Evolutionary conservation across 495 filamentous ascomycete species (phyloP).

Genomic region (Parathielavia hyrcaniae): DNA sequence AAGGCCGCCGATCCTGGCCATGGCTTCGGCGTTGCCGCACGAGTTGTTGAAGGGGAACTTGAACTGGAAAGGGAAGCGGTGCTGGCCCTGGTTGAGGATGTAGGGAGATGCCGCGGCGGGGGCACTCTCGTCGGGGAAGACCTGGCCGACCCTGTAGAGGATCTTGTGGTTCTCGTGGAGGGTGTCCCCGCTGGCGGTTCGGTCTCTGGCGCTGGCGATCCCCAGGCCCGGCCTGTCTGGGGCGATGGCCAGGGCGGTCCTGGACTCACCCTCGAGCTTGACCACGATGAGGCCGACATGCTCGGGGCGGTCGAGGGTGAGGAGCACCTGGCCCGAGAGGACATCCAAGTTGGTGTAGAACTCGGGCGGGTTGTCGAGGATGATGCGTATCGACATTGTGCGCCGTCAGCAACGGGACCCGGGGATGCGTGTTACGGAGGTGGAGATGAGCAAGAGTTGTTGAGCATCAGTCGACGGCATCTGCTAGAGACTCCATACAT

Average conservation of each 20-base stretch:
- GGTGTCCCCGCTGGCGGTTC: constrained; percentile 32
- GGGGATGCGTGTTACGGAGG: no score
- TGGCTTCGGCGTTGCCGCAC: constrained; percentile 53
- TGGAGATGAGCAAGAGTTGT: no score
- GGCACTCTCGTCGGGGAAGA: constrained; percentile 59
- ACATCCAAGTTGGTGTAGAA: constrained; percentile 89
- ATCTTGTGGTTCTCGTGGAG: constrained; percentile 53
- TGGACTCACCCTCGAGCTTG: constrained; percentile 88
- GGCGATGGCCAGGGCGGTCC: constrained; percentile 48
- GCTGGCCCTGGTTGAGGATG: constrained; percentile 66
- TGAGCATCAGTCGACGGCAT: no score
- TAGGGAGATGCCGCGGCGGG: constrained; percentile 56
- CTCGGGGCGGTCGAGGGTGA: constrained; percentile 57
- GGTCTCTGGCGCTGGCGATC: constrained; percentile 23
- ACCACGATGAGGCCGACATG: constrained; percentile 74
- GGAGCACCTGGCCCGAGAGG: constrained; percentile 58
- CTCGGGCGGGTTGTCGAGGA: constrained; percentile 64
- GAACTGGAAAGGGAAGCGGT: constrained; percentile 88
- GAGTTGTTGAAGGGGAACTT: constrained; percentile 92
- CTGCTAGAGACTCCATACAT: no score
- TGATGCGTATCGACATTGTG: constrained; percentile 71
- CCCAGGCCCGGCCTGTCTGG: constrained; percentile 18
- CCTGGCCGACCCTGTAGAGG: constrained; percentile 69
- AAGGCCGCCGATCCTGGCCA: constrained; percentile 41
- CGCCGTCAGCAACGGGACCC: constrained; percentile 19